Percentiles rank a stretch among this genome's conserved stretches.
phyloP scores from a whole-genome alignment of 305 asterid species.

The Fraxinus xanthoxyloides region DNA sequence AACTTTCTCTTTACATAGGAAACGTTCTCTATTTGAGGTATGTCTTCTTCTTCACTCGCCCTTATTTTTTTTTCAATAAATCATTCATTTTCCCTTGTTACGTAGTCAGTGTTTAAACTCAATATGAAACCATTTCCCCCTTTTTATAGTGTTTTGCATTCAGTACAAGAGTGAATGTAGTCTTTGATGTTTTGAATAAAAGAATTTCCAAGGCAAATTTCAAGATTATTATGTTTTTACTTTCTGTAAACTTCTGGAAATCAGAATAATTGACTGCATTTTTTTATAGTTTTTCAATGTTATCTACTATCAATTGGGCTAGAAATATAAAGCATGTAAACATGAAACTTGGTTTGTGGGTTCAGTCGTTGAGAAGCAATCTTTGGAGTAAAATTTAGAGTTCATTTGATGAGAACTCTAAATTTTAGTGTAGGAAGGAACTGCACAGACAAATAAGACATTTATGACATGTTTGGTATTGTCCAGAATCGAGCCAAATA shows the following conservation, averaged over 20 bases:
- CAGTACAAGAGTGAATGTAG: neutral
- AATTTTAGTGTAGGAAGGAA: neutral
- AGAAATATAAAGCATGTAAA: too few relatives aligned
- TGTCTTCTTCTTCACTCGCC: too few relatives aligned
- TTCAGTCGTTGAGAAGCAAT: too few relatives aligned
- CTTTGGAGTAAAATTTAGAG: too few relatives aligned
- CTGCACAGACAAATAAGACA: neutral
- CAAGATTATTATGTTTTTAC: neutral
- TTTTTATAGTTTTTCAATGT: neutral
- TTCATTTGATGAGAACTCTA: neutral
- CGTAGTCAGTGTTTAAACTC: neutral
- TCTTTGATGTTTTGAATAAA: neutral
- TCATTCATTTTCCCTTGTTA: neutral
- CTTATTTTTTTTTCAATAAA: neutral
- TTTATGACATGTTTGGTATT: neutral
- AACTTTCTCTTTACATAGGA: too few relatives aligned
- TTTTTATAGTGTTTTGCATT: neutral
- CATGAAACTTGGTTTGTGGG: too few relatives aligned
- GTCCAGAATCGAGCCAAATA: too few relatives aligned
- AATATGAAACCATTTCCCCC: neutral
- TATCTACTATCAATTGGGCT: neutral
- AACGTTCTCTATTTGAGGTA: too few relatives aligned
- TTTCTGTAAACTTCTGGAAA: neutral
- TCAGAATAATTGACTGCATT: neutral
- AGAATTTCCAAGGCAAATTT: neutral